Evolutionary conservation across 2,329 filamentous ascomycete species (phyloP), one percentile per base, ranked within the genome.

Genomic region (Teratosphaeria pseudoeucalypti): DNA sequence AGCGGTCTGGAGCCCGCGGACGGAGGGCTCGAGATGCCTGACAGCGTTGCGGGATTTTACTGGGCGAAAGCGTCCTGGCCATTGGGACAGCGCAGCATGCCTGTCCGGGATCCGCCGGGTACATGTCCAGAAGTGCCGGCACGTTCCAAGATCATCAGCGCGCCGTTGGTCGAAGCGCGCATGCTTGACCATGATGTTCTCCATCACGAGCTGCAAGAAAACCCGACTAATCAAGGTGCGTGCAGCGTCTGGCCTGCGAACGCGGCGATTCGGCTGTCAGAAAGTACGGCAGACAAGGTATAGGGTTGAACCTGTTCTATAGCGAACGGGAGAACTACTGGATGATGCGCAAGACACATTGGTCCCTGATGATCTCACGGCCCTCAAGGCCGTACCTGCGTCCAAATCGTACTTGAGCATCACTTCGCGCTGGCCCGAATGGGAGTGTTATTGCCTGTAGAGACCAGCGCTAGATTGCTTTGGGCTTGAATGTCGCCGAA

Each of bases 311-410:
- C 43, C 19, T 49, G 43, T 49, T 49, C 43, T 49, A 49, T 23
- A 49, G 43, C 43, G 2, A 49, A 49, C n/a, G 43, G 43, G 19
- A n/a, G 43, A 23, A 26, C n/a, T 6, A 49, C 43, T 49, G n/a
- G n/a, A 6, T 3, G 43, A 19, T 49, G 16, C 43, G n/a, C 47
- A 58, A 55, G 59, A 57, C 56, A 62, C 58, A 59, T 63, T 63
- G 59, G 59, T 54, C 59, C 57, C 52, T 61, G 64, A 47, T 19
- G 57, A 55, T 58, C 57, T 23, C 52, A 34, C 32, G 12, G 27
- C 2, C 23, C 11, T 56, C 52, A 4, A 54, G n/a, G 52, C 54
- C 11, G 54, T 56, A 56, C 54, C 54, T 56, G 34, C 54, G 37
- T 56, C 34, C 3, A n/a, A 34, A 37, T 39, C n/a, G 16, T 49